Evolutionary conservation across 768 basidiomycete species (phyloP), one percentile per base, ranked within the genome.

Genomic region (Auriscalpium microsporum): DNA sequence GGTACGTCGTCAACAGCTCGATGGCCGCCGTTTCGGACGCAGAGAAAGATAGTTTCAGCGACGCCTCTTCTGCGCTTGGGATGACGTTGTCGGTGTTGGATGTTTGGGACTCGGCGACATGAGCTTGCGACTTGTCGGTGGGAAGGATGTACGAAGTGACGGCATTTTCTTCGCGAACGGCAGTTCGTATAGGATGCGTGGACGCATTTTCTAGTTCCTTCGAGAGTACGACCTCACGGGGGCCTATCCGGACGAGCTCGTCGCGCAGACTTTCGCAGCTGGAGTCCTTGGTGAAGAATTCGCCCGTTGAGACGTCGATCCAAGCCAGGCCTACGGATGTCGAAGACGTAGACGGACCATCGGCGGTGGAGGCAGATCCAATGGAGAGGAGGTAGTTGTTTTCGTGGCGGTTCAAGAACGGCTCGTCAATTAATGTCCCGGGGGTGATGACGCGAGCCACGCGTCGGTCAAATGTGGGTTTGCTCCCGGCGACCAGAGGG

Each of bases 231-330:
- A 96, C 79, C 69, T 97, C 94, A 50, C 80, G 80, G 6, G 94
- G 94, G 35, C 71, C 72, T 45, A 96, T 86, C 19, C 92, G 81
- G 8, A 83, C 83, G 23, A 98, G 73, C 58, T 95, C 88, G 63
- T 96, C 92, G 53, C 82, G 80, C 34, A 98, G 69, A 42, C 67
- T 72, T 21, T 81, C 80, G 14, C 76, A 48, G 2, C 73, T 68
- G 10, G 80, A 76, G 7, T 69, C 67, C 60, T 89, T 89, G 10
- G 88, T 85, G 68, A 88, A 93, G 68, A 95, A 91, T 65, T 95
- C 94, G 57, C 92, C 91, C 0, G 94, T 96, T 13, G 94, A 94
- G 16, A 96, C 81, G 65, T 98, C 94, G 23, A 90, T 92, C 86
- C 94, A 97, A 7, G 94, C 93, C 42, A 98, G 72, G 2, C 90